Base-by-base conservation (phyloP, 2,329 filamentous ascomycete genomes). In the Trichophyton verrucosum region DNA sequence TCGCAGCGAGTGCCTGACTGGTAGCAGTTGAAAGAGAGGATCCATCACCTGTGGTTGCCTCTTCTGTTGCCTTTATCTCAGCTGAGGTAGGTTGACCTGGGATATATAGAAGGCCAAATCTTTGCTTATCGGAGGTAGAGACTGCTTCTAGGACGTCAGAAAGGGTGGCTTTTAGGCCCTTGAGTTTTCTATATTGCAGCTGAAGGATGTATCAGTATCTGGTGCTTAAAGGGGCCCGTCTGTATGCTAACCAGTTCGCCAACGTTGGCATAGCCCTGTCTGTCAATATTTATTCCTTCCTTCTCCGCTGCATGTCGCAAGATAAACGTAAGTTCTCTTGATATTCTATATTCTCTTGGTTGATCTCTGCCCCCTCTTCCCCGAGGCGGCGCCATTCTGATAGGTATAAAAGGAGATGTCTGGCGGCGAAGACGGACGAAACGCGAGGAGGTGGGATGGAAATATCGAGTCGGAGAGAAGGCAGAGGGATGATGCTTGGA, bases 41-140 rank as follows among this genome's bases (percentile, higher is more conserved):
- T n/a, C 47, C 38, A 27, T 59, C 57, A 13, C 42, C 42, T 33
- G 38, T 36, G 47, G 27, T 36, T 15, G 44, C 60, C 7, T 64
- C 63, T 9, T 70, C 67, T 46, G 68, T 67, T 60, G 68, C 59
- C 15, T 65, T 62, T 46, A 44, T 33, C 4, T 64, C 64, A 2
- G 61, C 44, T 3, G 63, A 57, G 33, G 64, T 61, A 15, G 65
- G 55, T 15, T 69, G 61, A 22, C 68, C 66, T 13, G 70, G 71
- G 6, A 73, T 81, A 53, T 82, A 82, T 59, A 90, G 86, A 69
- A 97, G 79, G 1, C 85, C 83, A 77, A 95, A 99, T 44, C 94
- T 88, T 74, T 96, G 88, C 77, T 99, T 99, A 69, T 92, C 88
- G 70, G 90, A 95, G 57, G 82, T 81, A 13, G 78, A 74, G 11